Base-by-base conservation (phyloP, 2,329 filamentous ascomycete species). In the Dactylellina haptotyla region DNA sequence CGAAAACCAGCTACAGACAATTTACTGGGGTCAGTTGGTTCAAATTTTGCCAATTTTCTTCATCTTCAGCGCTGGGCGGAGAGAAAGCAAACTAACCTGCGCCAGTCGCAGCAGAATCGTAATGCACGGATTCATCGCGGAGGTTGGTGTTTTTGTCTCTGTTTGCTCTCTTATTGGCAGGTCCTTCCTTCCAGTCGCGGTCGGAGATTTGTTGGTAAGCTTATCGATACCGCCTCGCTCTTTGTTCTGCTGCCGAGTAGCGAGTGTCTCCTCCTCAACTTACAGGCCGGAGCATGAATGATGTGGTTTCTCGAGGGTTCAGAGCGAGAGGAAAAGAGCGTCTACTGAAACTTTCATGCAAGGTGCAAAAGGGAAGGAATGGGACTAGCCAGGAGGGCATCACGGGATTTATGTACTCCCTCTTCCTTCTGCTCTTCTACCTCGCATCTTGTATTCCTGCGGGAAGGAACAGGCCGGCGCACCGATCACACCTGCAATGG, bases 261-360 rank as follows among this genome's bases (percentile, higher is more conserved):
- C 30, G n/a, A n/a, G n/a, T n/a, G n/a, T n/a, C n/a, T n/a, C n/a
- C n/a, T n/a, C n/a, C n/a, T n/a, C n/a, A n/a, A n/a, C n/a, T n/a
- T n/a, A n/a, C n/a, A n/a, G n/a, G n/a, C n/a, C n/a, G 50, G 32
- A 37, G 23, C 30, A 64, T 43, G 18, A 23, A 43, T n/a, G n/a
- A n/a, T n/a, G 16, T 45, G 8, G 16, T 20, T 45, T 45, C 43
- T 61, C 3, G 23, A 16, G 10, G 12, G 37, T 43, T 26, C 9
- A 20, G 41, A 26, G 16, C 28, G 37, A n/a, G 32, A 37, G 20
- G 9, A 28, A 53, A 59, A 50, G 46, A 59, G 69, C 69, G 69
- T 73, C 48, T 73, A 39, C 61, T 73, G 69, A 73, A 73, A 73
- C 69, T 41, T 25, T 25, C 41, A 45, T 62, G 39, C 41, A 71